A percentile compares a stretch with the other conserved stretches of the same genome.
phyloP scores from a whole-genome alignment of 331 rosid genomes.

The Spiraea crenata region DNA sequence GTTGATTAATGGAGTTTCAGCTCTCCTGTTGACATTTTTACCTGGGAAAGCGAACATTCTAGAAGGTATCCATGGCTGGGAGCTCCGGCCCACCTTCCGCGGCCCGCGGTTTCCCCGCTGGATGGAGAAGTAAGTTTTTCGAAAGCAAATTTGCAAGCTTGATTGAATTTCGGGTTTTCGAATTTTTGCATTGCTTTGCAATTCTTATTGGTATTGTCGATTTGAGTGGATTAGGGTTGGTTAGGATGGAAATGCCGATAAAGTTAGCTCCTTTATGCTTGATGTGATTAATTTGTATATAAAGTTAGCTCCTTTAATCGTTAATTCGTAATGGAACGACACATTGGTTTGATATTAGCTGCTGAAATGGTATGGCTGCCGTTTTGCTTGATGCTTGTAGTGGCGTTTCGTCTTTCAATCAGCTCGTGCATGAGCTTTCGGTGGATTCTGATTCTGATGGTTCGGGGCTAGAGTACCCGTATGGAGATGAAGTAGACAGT shows the following conservation, averaged over 20 bases:
- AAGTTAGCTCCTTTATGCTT: neutral
- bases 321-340: neutral
- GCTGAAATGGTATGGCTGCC: neutral
- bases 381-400: slow-evolving; percentile 40
- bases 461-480: slow-evolving; percentile 60
- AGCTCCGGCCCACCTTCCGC: slow-evolving; percentile 83
- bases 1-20: slow-evolving; percentile 87
- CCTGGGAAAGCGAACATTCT: slow-evolving; percentile 83
- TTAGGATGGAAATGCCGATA: neutral
- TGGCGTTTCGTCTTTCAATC: slow-evolving; percentile 93
- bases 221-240: neutral
- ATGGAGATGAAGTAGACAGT: slow-evolving; percentile 60
- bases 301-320: neutral
- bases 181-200: neutral
- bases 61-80: slow-evolving; percentile 98
- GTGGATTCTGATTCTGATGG: slow-evolving; percentile 67
- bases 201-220: neutral
- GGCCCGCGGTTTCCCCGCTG: slow-evolving; percentile 98
- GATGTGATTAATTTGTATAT: neutral
- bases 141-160: neutral
- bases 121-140: slow-evolving; percentile 83
- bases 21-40: slow-evolving; percentile 63
- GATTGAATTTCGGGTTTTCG: neutral
- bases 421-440: slow-evolving; percentile 73
- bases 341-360: neutral